phyloP scores from a whole-genome alignment of 2,329 filamentous ascomycete species.

The Fusarium sp. region DNA sequence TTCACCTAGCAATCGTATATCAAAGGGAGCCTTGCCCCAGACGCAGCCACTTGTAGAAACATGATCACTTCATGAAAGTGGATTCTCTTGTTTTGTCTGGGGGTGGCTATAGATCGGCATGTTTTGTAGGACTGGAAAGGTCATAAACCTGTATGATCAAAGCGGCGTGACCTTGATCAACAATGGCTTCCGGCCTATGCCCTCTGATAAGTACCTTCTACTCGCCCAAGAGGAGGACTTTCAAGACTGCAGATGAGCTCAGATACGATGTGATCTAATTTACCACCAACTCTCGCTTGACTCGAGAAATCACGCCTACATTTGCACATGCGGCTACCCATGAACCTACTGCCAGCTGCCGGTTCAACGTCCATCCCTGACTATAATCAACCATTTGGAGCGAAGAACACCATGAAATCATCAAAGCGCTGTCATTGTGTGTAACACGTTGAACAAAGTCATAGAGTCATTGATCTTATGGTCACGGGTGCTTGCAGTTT shows the following conservation, averaged over 20 bases:
- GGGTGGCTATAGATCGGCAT: background rate
- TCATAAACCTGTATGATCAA: background rate
- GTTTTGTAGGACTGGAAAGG: background rate
- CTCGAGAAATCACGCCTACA: conserved; percentile 4
- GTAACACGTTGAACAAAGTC: conserved; percentile 3
- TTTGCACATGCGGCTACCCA: conserved; percentile 14
- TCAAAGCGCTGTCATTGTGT: background rate
- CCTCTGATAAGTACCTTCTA: background rate
- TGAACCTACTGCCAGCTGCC: conserved; percentile 4
- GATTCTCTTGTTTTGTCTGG: background rate
- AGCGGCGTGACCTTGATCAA: background rate
- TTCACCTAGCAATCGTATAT: conserved; percentile 7
- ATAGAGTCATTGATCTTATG: conserved; percentile 23
- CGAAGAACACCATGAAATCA: background rate
- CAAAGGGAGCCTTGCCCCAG: background rate
- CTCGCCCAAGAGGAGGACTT: background rate
- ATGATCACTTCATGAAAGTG: background rate
- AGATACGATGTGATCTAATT: background rate
- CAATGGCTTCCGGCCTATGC: background rate
- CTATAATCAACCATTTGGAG: background rate
- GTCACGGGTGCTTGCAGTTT: conserved; percentile 21
- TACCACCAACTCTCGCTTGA: background rate
- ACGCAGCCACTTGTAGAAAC: background rate
- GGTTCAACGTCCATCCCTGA: background rate
- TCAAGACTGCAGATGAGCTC: background rate